phyloP scores from a whole-genome alignment of 345 rosid species.

The Acer saccharum region DNA sequence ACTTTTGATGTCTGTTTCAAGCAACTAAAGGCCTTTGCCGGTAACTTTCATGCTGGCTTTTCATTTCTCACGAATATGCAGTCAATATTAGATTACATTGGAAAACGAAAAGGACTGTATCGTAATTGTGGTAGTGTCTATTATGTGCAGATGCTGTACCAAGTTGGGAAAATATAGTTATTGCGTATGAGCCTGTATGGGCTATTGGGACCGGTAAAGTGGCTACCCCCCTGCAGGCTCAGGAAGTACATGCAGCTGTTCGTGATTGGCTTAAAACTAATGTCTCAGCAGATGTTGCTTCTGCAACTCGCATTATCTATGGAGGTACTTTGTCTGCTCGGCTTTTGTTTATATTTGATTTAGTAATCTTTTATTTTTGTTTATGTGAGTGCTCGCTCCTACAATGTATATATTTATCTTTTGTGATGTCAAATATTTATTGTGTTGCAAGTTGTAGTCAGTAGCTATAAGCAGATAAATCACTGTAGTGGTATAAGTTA shows the following conservation, averaged over 20 bases:
- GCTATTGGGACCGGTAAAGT: conserved; percentile 99
- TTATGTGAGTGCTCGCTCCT: neutral
- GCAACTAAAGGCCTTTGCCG: conserved; percentile 91
- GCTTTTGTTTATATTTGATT: neutral
- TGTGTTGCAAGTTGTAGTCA: neutral
- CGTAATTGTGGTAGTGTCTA: neutral
- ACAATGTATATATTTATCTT: neutral
- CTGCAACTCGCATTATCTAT: conserved; percentile 89
- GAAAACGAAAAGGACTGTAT: conserved; percentile 1
- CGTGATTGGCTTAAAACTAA: conserved; percentile 95
- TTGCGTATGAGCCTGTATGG: conserved; percentile 99
- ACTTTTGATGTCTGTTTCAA: conserved; percentile 92
- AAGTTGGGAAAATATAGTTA: conserved; percentile 86
- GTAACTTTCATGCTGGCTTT: conserved; percentile 35
- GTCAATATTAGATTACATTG: neutral
- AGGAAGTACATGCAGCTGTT: conserved; percentile 87
- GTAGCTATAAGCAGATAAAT: neutral
- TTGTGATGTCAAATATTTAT: neutral
- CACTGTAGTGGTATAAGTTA: neutral
- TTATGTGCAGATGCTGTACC: conserved; percentile 72
- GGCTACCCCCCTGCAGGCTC: conserved; percentile 93
- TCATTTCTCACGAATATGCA: neutral
- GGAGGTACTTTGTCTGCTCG: conserved; percentile 62
- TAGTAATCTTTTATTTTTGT: neutral
- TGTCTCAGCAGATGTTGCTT: conserved; percentile 85